Base-by-base conservation (phyloP, 495 filamentous ascomycete species). In the Podospora bellae-mahoneyi region DNA sequence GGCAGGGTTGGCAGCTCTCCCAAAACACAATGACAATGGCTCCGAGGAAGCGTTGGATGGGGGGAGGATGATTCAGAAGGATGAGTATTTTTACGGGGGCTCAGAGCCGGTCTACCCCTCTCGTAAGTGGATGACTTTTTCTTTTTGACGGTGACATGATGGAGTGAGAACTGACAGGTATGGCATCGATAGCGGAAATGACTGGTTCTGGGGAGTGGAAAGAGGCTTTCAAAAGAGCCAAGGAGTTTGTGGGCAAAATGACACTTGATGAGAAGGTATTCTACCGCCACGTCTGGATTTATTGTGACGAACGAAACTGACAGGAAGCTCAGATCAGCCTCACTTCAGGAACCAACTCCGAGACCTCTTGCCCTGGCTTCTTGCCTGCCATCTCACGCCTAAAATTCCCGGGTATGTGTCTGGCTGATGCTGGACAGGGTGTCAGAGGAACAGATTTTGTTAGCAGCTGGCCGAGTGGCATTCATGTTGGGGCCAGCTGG, bases 351-450 rank as follows among this genome's bases (percentile, higher is more conserved):
- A 70, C 76, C 7, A 23, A 9, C 18, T 73, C 68, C 5, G 80
- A 78, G 18, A 87, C 80, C 9, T 68, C 78, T 57, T 90, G 88
- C 70, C 77, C 81, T 23, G 87, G 88, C 3, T 82, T 77, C 20
- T 82, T 84, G 56, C 78, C 76, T 0, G 69, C 80, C 7, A 79
- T 90, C n/a, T 77, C 80, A 9, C 81, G 88, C 1, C 76, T 91
- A 20, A 81, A 81, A 1, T 91, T 87, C 68, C 80, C 85, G 0
- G 89, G 89, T 7, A 74, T 91, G 54, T 91, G 88, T 71, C 79
- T 92, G 0, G 78, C 80, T 19, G 88, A 92, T 75, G 88, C 87
- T 2, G 87, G 86, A 0, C 85, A 89, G 68, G 88, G 88, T 19
- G 76, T 90, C 27, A 77, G 88, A 3, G 78, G 69, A 20, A 86